These are phyloP conservation scores for Ascosphaera apis DNA, from an alignment of 2,329 filamentous ascomycete species.

Conservation along the genomic window DNA sequence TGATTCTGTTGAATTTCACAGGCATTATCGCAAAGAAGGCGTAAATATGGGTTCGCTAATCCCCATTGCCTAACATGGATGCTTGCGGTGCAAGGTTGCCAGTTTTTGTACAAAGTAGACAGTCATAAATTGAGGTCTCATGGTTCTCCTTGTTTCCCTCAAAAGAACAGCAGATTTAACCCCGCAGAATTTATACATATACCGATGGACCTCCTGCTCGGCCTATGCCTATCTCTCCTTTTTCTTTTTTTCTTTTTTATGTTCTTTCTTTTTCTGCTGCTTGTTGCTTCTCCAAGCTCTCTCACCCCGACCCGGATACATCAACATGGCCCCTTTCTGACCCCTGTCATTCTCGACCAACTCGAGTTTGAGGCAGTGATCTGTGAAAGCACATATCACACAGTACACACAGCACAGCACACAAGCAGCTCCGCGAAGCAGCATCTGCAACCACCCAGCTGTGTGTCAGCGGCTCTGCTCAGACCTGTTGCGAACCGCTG, in stretches of 20 bases:
- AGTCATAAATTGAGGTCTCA: background rate
- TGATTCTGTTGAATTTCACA: background rate
- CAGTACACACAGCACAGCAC: too few relatives aligned
- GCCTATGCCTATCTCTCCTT: conserved; percentile 8
- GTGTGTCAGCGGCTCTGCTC: too few relatives aligned
- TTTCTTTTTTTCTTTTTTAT: background rate
- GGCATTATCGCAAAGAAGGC: conserved; percentile 5
- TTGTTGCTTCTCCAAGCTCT: too few relatives aligned
- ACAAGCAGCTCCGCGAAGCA: too few relatives aligned
- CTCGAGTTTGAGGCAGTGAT: too few relatives aligned
- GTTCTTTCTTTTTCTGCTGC: too few relatives aligned
- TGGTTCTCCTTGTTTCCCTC: background rate
- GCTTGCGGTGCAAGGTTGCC: background rate
- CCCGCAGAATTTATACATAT: background rate
- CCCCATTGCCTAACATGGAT: background rate
- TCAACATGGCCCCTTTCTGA: too few relatives aligned
- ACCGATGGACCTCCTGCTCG: conserved; percentile 8
- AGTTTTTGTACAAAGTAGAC: background rate
- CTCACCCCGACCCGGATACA: too few relatives aligned
- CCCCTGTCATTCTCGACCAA: too few relatives aligned
- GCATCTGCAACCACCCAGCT: too few relatives aligned
- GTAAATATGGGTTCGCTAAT: background rate
- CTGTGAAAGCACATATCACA: too few relatives aligned
- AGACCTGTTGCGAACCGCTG: too few relatives aligned
- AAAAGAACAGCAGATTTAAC: background rate